Evolutionary conservation across 2,329 filamentous ascomycete species (phyloP).

Genomic region (Colletotrichum truncatum): DNA sequence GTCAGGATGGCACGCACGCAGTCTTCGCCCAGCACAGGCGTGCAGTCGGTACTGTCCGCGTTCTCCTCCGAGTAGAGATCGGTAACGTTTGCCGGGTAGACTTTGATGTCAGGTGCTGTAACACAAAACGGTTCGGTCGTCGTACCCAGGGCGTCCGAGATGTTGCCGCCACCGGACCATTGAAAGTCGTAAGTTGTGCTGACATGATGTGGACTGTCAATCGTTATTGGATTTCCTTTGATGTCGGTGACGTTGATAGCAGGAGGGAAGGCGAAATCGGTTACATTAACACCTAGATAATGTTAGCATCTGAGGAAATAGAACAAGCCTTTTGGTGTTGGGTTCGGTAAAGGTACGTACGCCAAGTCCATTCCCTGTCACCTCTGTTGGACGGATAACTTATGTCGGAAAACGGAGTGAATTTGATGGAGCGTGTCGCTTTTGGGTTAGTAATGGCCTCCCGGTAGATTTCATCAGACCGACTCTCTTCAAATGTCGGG

Average conservation of each 20-base stretch:
- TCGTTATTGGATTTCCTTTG: neutral
- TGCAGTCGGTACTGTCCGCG: neutral
- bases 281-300: conserved; percentile 2
- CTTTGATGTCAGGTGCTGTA: neutral
- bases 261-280: neutral
- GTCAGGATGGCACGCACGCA: neutral
- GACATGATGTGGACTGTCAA: neutral
- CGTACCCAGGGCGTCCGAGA: neutral
- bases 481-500: neutral
- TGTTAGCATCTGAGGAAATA: neutral
- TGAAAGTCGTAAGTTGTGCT: conserved; percentile 8
- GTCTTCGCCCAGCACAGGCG: neutral
- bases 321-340: neutral
- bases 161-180: conserved; percentile 1
- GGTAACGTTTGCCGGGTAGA: conserved; percentile 28
- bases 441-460: neutral
- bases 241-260: neutral
- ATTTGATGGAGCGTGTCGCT: neutral
- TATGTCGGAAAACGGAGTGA: neutral
- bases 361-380: conserved; percentile 5
- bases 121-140: conserved; percentile 9
- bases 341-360: neutral
- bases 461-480: neutral
- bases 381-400: neutral
- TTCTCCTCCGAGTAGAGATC: neutral